Conservation (phyloP, 768 basidiomycete species). For the Serendipita sp. region DNA sequence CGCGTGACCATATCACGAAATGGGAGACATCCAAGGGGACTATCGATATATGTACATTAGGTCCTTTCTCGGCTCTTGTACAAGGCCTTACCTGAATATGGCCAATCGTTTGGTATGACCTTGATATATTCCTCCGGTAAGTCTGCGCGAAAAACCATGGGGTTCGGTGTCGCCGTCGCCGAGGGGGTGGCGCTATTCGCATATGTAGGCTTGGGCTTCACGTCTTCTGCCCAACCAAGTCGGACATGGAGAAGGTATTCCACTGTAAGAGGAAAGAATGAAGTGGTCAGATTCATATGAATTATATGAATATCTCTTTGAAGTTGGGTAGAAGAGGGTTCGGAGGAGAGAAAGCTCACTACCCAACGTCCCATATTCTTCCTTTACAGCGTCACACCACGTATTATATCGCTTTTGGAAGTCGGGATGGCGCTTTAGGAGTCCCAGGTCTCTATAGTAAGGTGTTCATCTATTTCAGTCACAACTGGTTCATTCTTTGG, state of each 20-base stretch:
- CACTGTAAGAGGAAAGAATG: conserved; percentile 25
- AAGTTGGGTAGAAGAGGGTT: not conserved
- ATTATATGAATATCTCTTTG: not conserved
- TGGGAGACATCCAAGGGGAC: conserved; percentile 64
- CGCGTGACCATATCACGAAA: conserved; percentile 56
- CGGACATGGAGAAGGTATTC: conserved; percentile 53
- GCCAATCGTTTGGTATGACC: conserved; percentile 76
- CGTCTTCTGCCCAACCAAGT: conserved; percentile 45
- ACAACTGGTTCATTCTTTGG: not conserved
- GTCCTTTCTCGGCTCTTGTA: not conserved
- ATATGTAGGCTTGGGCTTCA: not conserved
- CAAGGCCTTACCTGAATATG: conserved; percentile 49
- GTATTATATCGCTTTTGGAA: conserved; percentile 51
- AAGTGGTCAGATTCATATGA: too few relatives aligned
- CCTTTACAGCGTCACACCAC: conserved; percentile 39
- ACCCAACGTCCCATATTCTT: conserved; percentile 52
- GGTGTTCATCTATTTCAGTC: not conserved
- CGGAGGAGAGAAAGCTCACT: conserved; percentile 2
- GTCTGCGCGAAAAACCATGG: conserved; percentile 36
- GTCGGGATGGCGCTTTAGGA: conserved; percentile 54
- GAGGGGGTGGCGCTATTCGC: not conserved
- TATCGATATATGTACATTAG: conserved; percentile 10
- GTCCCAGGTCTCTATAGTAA: conserved; percentile 50
- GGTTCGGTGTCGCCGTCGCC: conserved; percentile 11
- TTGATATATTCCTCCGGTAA: conserved; percentile 43